A percentile compares a stretch with the other conserved stretches of the same genome.
These are phyloP conservation scores for Sugiyamaella floridensis DNA, from an alignment of 805 yeast species.

Conservation along the genomic window DNA sequence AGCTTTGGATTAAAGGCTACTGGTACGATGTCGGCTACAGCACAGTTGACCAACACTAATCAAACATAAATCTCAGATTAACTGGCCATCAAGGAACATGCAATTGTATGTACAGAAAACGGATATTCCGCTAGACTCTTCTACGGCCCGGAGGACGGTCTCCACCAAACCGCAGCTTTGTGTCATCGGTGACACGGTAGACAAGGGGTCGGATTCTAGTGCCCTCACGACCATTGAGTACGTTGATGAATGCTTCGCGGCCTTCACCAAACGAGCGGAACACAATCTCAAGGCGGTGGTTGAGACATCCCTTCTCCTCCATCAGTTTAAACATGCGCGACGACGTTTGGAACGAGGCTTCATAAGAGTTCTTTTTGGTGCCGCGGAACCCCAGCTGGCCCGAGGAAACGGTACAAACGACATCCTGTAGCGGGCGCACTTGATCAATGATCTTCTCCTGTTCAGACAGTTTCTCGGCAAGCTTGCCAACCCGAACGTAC, in stretches of 20 bases:
- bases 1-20: not conserved
- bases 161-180: slow-evolving; percentile 90
- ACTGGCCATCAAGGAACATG: not conserved
- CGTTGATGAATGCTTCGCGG: slow-evolving; percentile 76
- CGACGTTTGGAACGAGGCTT: slow-evolving; percentile 83
- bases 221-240: slow-evolving; percentile 87
- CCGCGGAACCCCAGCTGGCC: slow-evolving; percentile 88
- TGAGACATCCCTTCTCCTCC: slow-evolving; percentile 51
- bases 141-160: slow-evolving; percentile 74
- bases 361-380: slow-evolving; percentile 85
- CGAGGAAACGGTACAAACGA: slow-evolving; percentile 59
- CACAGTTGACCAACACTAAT: too few species aligned
- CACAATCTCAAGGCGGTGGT: slow-evolving; percentile 65
- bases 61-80: too few species aligned
- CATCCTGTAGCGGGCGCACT: slow-evolving; percentile 71
- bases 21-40: too few species aligned
- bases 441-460: slow-evolving; percentile 57
- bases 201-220: slow-evolving; percentile 56
- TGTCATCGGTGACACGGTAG: slow-evolving; percentile 65
- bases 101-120: not conserved
- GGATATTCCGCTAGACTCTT: slow-evolving; percentile 26
- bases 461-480: slow-evolving; percentile 37
- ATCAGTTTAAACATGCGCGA: slow-evolving; percentile 65
- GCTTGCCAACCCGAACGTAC: slow-evolving; percentile 32
- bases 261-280: slow-evolving; percentile 84